Evolutionary conservation across 2,329 filamentous ascomycete species (phyloP).

Genomic region (Xylaria arbuscula): DNA sequence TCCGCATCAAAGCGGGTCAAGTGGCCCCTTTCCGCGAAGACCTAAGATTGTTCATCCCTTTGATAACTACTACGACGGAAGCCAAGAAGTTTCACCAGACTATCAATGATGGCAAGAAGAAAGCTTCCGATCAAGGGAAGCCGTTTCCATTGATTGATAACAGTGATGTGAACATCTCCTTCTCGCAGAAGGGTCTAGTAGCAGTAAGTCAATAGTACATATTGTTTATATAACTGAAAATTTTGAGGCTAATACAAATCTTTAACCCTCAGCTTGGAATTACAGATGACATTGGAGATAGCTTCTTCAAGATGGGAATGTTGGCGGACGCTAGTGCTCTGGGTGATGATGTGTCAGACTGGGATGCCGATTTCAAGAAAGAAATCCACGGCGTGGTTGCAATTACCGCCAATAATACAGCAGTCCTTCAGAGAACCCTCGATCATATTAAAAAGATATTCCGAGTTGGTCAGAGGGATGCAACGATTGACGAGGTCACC

Average conservation of each 20-base stretch:
- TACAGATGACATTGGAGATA: slow-evolving; percentile 48
- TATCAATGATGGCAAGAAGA: slow-evolving; percentile 29
- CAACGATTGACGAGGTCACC: slow-evolving; percentile 48
- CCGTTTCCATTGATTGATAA: slow-evolving; percentile 30
- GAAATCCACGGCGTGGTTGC: slow-evolving; percentile 53
- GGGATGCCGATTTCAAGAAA: slow-evolving; percentile 50
- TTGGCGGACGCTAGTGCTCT: slow-evolving; percentile 47
- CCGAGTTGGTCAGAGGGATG: slow-evolving; percentile 28
- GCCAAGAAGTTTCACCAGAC: slow-evolving; percentile 35
- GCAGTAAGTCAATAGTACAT: slow-evolving; percentile 32
- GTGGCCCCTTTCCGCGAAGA: slow-evolving; percentile 26
- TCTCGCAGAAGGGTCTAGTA: slow-evolving; percentile 44
- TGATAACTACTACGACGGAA: slow-evolving; percentile 32
- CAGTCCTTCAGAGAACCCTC: slow-evolving; percentile 46
- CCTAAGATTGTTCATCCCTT: slow-evolving; percentile 32
- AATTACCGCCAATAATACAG: slow-evolving; percentile 49
- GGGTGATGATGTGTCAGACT: slow-evolving; percentile 46
- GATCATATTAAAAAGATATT: slow-evolving; percentile 49
- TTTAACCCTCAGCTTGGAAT: slow-evolving; percentile 42
- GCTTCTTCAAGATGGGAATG: slow-evolving; percentile 52
- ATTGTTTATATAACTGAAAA: not conserved
- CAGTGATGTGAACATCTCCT: slow-evolving; percentile 43
- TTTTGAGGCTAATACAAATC: slow-evolving; percentile 9
- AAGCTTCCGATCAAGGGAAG: slow-evolving; percentile 28
- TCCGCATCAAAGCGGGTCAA: slow-evolving; percentile 29